Base-by-base conservation (phyloP, 202 grass and related monocot genomes). In the Cymbopogon flexuosus region DNA sequence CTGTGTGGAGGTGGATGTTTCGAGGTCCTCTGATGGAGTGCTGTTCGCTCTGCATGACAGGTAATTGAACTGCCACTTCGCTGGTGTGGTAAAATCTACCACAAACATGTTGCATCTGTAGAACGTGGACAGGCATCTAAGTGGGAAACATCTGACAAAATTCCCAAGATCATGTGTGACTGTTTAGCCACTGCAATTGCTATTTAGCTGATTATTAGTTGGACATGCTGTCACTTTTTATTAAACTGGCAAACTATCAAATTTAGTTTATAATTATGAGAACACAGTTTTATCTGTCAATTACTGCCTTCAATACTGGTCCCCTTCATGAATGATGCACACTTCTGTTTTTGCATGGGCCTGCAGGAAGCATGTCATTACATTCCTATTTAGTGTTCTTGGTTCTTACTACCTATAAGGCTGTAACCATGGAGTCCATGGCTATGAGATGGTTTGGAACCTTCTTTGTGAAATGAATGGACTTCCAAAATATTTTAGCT, bases 1-100 rank as follows among this genome's bases (percentile, higher is more conserved):
- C 82, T 95, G 95, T 21, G 46, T 98, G 54, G 95, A 98, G 78
- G 76, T 94, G 51, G 95, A 98, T 57, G 69, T 98, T 33, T 98
- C 95, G 16, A 89, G 92, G 70, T 91, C 92, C 60, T 90, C 77
- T 0, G 95, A 98, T 65, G 92, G 92, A 40, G 68, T 76, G 8
- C 79, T 98, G 37, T 88, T 95, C 6, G 88, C 88, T 11, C 82
- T 98, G 29, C 95, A 98, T 43, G 92, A 98, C 77, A 93, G 95
- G 95, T 93, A 78, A 81, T 77, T 86, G 43, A 41, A 57, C 15
- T 24, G 11, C n/a, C 65, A 29, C 22, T 65, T 23, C 42, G 23
- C 35, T 74, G 12, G 29, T 10, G 7, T 59, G 43, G 9, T 43
- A 36, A 27, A 27, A 27, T 27, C 27, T 40, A 59, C 31, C 37